Conservation (phyloP, 805 yeast genomes). For the Yarrowia osloensis region DNA sequence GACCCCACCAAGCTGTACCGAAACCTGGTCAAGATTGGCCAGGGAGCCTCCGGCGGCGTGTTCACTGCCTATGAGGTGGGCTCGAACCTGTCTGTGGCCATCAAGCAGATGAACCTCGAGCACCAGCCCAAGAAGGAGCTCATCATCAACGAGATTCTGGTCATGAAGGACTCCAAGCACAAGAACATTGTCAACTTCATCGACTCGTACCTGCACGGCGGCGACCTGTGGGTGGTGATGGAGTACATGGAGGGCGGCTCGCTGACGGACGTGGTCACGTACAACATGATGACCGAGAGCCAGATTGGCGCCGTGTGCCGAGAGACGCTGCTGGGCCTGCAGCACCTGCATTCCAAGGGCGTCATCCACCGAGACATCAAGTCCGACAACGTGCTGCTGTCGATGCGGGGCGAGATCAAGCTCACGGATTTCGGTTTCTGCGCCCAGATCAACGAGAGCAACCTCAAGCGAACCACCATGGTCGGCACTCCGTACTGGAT, state of each 20-base stretch:
- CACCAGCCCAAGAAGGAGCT: constrained; percentile 93
- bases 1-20: constrained; percentile 75
- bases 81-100: constrained; percentile 74
- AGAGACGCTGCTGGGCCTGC: constrained; percentile 83
- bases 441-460: constrained; percentile 80
- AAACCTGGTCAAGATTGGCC: constrained; percentile 64
- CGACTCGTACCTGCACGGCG: constrained; percentile 77
- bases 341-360: constrained; percentile 86
- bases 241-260: constrained; percentile 99
- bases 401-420: constrained; percentile 84
- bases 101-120: constrained; percentile 91
- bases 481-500: constrained; percentile 99
- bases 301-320: constrained; percentile 95
- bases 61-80: constrained; percentile 69
- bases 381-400: constrained; percentile 85
- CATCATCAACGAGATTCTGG: constrained; percentile 91
- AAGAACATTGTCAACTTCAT: constrained; percentile 92
- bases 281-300: constrained; percentile 84
- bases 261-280: constrained; percentile 91
- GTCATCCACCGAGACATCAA: constrained; percentile 96
- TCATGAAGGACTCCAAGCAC: constrained; percentile 95
- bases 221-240: constrained; percentile 97
- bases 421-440: constrained; percentile 96
- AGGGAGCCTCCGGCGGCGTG: constrained; percentile 97
- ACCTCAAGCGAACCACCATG: constrained; percentile 85